Evolutionary conservation across 2,329 filamentous ascomycete species (phyloP), one percentile per base, ranked within the genome.

Genomic region (Paracorniculantispora psalliotae): DNA sequence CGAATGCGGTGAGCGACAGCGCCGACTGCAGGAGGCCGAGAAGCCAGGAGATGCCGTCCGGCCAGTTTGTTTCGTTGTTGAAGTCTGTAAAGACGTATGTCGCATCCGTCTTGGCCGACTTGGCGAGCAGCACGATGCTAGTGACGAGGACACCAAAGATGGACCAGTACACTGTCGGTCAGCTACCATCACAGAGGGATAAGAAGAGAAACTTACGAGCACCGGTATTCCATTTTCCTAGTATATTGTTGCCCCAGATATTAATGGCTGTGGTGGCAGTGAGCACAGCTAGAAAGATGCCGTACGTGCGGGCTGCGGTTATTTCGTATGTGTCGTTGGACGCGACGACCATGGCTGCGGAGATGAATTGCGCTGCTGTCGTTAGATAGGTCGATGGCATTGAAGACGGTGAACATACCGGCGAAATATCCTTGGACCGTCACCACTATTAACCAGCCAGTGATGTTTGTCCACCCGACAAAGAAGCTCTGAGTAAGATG

Each of bases 11-110:
- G 3, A 73, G 66, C 17, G 68, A 69, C 0, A 73, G 57, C 0
- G 70, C 69, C 0, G 68, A 73, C 64, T 77, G 78, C 1, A 80
- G 66, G 2, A 80, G 67, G 0, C 78, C 77, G 1, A 80, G 65
- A 15, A 79, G 72, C 78, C 78, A 81, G 0, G 77, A 69, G 17
- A 79, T 67, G 1, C 77, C 78, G 51, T 78, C 73, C 1, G 72
- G 67, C 77, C 77, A 80, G 2, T 75, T 75, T 1, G 74, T 77
- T 35, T 72, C 70, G 62, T 81, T 80, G n/a, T 66, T 64, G 55
- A 78, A 79, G 13, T 74, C 67, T 6, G 72, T 67, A 59, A 79
- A 80, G 12, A 79, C 76, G 60, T 73, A 79, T 15, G 66, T 62
- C 8, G 75, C 73, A 35, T 70, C 66, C 8, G 75, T 76, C 49